Evolutionary conservation across 2,329 filamentous ascomycete species (phyloP).

Genomic region (Tolypocladium inflatum): DNA sequence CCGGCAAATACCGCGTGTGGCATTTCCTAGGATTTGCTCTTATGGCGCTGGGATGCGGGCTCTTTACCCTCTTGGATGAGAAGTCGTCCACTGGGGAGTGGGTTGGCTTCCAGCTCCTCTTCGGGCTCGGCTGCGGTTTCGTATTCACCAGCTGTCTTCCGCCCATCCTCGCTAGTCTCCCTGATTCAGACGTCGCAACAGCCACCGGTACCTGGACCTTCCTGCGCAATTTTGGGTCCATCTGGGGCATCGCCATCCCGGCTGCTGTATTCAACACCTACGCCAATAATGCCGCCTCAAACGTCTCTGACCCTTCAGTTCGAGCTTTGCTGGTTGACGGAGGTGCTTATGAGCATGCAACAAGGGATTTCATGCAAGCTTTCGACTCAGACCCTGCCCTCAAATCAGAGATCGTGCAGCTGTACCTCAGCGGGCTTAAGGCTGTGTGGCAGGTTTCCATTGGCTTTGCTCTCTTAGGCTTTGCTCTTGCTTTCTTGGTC

Average conservation of each 20-base stretch:
- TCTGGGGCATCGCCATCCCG: conserved; percentile 35
- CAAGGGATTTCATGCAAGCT: conserved; percentile 9
- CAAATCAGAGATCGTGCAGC: conserved; percentile 10
- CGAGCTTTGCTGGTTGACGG: conserved; percentile 8
- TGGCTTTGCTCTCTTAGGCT: conserved; percentile 13
- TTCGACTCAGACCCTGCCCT: conserved; percentile 3
- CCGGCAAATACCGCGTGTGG: conserved; percentile 19
- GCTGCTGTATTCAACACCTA: conserved; percentile 23
- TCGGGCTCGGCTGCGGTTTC: conserved; percentile 30
- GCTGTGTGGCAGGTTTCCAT: conserved; percentile 18
- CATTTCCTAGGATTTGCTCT: conserved; percentile 25
- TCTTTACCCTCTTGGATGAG: conserved; percentile 29
- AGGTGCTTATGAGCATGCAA: conserved; percentile 15
- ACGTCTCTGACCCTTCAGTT: conserved; percentile 4
- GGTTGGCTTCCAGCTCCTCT: conserved; percentile 31
- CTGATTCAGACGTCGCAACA: conserved; percentile 24
- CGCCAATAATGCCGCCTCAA: conserved; percentile 2
- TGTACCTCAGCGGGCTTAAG: conserved; percentile 6
- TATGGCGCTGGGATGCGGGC: conserved; percentile 27
- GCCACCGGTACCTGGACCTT: conserved; percentile 34
- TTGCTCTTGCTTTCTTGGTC: conserved; percentile 10
- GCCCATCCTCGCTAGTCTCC: conserved; percentile 29
- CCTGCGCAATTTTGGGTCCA: conserved; percentile 34
- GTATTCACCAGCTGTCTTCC: conserved; percentile 30
- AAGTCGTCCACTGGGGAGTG: conserved; percentile 26